Conservation (phyloP, 1,284 basidiomycete species). For the Lentinula novae-zelandiae region DNA sequence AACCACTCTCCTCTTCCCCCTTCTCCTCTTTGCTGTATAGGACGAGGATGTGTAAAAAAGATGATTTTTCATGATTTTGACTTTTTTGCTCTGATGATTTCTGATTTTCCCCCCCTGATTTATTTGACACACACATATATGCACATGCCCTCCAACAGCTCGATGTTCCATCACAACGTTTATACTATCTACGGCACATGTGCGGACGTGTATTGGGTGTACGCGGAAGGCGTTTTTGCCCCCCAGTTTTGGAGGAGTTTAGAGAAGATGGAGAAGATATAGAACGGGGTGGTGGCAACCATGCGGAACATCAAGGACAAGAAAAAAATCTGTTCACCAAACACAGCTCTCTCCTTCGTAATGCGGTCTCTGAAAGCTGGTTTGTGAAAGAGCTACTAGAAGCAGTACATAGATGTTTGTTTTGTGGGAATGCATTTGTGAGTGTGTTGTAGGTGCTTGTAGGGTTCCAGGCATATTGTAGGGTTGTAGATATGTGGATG, state of each 20-base stretch:
- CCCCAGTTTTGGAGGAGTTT: slow-evolving; percentile 35
- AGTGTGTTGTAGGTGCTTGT: slow-evolving; percentile 31
- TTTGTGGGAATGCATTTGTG: slow-evolving; percentile 68
- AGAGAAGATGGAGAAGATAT: not conserved
- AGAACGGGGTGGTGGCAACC: no score
- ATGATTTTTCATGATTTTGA: no score
- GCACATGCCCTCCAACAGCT: slow-evolving; percentile 41
- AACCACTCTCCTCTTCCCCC: no score
- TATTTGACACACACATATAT: no score
- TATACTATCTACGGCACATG: slow-evolving; percentile 61
- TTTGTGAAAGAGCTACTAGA: slow-evolving; percentile 60
- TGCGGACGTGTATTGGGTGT: slow-evolving; percentile 69
- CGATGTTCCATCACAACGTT: slow-evolving; percentile 73
- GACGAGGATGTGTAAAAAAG: no score
- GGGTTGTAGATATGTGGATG: no score
- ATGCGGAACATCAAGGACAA: slow-evolving; percentile 13
- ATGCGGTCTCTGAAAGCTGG: slow-evolving; percentile 52
- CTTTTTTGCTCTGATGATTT: no score
- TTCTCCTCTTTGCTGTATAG: no score
- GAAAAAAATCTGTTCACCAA: not conserved
- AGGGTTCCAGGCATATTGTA: no score
- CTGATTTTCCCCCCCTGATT: not conserved
- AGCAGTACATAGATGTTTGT: slow-evolving; percentile 60
- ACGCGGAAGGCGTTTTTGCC: slow-evolving; percentile 61
- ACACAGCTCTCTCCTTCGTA: slow-evolving; percentile 30